Base-by-base conservation (phyloP, 2,329 filamentous ascomycete genomes). In the Epichloe aotearoae region DNA sequence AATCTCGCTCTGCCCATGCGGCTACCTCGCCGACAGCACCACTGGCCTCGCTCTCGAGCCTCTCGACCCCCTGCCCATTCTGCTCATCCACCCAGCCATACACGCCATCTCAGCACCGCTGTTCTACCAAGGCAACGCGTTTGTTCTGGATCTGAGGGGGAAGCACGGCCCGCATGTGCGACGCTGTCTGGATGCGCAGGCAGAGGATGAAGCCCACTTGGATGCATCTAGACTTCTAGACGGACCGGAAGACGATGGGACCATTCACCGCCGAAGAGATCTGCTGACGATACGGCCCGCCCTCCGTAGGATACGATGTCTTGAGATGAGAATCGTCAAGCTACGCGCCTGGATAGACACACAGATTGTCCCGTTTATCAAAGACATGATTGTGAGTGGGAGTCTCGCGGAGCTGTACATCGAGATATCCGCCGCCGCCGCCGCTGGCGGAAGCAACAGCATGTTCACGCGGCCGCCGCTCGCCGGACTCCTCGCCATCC, bases 401-500 rank as follows among this genome's bases (percentile, higher is more conserved):
- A 52, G 53, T 17, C 56, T 67, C 45, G 55, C 58, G 26, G 58
- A 63, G 41, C 52, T 66, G 44, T 44, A 40, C 30, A 12, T 53
- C 33, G 37, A 41, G 33, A 51, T 54, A 34, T 30, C 43, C 34
- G 44, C 47, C 7, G 20, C 20, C 7, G 20, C 20, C 34, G 41
- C 47, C 5, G 20, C 20, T 41, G 39, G 33, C 36, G 19, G 8
- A n/a, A 38, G 34, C 34, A 44, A 11, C 45, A 23, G 38, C 50
- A 34, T 51, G 5, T 64, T 65, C 46, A 50, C 54, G n/a, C 58
- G 59, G 42, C 58, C 61, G 20, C 58, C 66, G 58, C 51, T 66
- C 23, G 57, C 57, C 51, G 63, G 66, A 3, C 55, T 75, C 8
- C 56, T 75, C 44, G 59, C 61, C 48, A 58, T 75, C 17, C 57